Evolutionary conservation across 2,329 filamentous ascomycete genomes (phyloP), one percentile per base, ranked within the genome.

Genomic region (Periglandula ipomoeae): DNA sequence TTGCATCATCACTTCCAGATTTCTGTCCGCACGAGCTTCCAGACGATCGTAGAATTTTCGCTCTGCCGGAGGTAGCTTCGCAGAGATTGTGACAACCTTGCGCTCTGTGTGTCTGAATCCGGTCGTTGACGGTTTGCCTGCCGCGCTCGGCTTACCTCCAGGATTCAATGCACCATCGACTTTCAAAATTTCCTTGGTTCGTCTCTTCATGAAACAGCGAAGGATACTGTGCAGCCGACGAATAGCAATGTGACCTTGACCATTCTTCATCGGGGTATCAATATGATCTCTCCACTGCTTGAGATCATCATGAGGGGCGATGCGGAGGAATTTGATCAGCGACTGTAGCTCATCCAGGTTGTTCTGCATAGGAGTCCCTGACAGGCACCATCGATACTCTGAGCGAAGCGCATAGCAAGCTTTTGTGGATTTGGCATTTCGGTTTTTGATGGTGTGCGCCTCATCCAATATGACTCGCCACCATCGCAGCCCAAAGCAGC

Each of bases 391-490:
- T 52, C 93, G 79, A 60, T 95, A 97, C 63, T 93, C 85, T 19
- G 88, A 84, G 26, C 84, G 75, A 27, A 98, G 69, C 2, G 87
- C 87, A 62, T 84, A 98, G 56, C 87, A 93, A 2, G 93, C 90
- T 64, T 95, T 89, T 1, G 91, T 95, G 37, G 88, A 84, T 68
- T 98, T 98, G 20, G 93, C 89, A 56, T 94, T 95, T 54, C 91
- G 84, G 62, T 98, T 98, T 71, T 98, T 98, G 76, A 98, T 96
- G 2, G 87, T 95, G 65, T 98, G 93, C 1, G 93, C 93, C 70
- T 98, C 93, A 55, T 98, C 93, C 2, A 98, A 76, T 55, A 98
- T 91, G 52, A 96, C 80, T 46, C 93, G 85, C 70, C 93, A 97
- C 93, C 93, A 98, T 59, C 91, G 82, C 5, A 96, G 73, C 10